Percentiles rank a stretch among this genome's conserved stretches.
Conservation (phyloP, 2,329 filamentous ascomycete species). For the Albifimbria verrucaria region DNA sequence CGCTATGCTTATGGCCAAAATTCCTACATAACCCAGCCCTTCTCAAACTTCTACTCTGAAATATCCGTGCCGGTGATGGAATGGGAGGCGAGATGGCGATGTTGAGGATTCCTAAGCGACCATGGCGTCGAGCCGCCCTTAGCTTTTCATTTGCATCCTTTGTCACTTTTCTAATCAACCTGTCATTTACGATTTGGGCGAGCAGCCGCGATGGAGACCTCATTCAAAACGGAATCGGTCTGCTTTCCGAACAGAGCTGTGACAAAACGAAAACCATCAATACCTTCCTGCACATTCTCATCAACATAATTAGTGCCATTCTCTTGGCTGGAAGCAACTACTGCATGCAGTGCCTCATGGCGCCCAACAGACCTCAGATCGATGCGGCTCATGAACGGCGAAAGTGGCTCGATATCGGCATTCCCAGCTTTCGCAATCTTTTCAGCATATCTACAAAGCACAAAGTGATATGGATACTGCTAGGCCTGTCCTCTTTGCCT, state of each 20-base stretch:
- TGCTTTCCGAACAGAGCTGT: neutral
- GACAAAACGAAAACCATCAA: neutral
- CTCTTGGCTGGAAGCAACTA: conserved; percentile 32
- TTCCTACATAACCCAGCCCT: no score
- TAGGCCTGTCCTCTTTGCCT: conserved; percentile 8
- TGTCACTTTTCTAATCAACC: neutral
- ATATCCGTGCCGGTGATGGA: no score
- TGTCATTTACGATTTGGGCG: neutral
- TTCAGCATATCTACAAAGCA: conserved; percentile 5
- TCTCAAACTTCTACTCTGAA: no score
- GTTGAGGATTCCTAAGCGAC: no score
- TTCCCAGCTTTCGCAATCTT: conserved; percentile 17
- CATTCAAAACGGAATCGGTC: neutral
- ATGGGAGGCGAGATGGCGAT: no score
- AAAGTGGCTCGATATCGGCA: conserved; percentile 18
- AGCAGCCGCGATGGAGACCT: neutral
- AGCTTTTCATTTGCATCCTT: neutral
- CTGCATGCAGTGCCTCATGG: conserved; percentile 30
- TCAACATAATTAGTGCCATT: conserved; percentile 17
- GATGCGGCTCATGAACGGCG: conserved; percentile 15
- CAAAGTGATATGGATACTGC: conserved; percentile 7
- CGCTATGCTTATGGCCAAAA: no score
- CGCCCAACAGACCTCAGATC: conserved; percentile 28
- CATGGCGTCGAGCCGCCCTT: neutral
- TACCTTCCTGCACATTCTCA: conserved; percentile 9